Conservation (phyloP, 371 early-diverging fungal genomes). For the Cokeromyces recurvatus region DNA sequence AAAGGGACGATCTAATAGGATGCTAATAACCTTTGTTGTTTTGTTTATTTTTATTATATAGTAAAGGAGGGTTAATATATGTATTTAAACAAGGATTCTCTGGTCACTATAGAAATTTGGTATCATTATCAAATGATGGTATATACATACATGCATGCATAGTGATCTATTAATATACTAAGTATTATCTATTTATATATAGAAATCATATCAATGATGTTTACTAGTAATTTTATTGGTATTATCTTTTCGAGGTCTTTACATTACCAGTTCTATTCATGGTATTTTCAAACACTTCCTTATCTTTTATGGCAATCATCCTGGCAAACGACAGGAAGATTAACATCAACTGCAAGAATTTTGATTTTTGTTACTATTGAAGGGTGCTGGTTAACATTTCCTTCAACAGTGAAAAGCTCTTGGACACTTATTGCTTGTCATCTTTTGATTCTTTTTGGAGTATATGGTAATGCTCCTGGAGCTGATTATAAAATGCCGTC, state of each 20-base stretch:
- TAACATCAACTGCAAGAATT: conserved; percentile 14
- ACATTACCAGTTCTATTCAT: conserved; percentile 94
- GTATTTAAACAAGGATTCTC: conserved; percentile 42
- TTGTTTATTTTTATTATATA: conserved; percentile 11
- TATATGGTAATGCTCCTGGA: conserved; percentile 15
- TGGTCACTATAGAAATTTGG: conserved; percentile 3
- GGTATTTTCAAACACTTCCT: conserved; percentile 88
- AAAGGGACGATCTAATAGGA: no score
- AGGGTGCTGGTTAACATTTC: conserved; percentile 45
- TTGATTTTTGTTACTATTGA: conserved; percentile 40
- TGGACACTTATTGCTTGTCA: conserved; percentile 37
- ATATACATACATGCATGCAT: no score
- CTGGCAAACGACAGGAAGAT: conserved; percentile 6
- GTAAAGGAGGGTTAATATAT: conserved; percentile 48
- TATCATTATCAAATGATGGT: conserved; percentile 43
- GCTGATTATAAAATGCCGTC: conserved; percentile 5
- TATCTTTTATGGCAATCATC: conserved; percentile 63
- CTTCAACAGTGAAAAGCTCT: conserved; percentile 37
- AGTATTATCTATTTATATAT: no score
- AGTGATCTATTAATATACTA: no score
- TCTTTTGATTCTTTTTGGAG: conserved; percentile 24
- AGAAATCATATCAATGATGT: conserved; percentile 69
- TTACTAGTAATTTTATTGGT: conserved; percentile 83
- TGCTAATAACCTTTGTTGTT: neutral
- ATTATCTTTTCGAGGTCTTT: conserved; percentile 83